Base-by-base conservation (phyloP, 202 grass and related monocot genomes). In the Dendrocalamus latiflorus region DNA sequence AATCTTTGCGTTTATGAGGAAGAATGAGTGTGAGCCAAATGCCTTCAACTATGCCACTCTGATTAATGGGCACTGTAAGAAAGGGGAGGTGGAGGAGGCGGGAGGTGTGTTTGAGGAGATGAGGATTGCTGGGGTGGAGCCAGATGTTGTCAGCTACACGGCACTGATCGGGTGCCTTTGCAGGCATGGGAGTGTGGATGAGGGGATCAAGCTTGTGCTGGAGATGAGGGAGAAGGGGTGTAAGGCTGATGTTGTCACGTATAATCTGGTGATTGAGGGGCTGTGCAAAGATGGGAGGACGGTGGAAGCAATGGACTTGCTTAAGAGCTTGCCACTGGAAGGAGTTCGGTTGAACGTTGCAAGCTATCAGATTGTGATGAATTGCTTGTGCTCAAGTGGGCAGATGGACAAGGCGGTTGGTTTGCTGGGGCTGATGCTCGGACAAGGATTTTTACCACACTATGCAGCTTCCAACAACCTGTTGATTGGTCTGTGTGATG, bases 291-390 rank as follows among this genome's bases (percentile, higher is more conserved):
- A 86, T 78, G 85, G 77, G 45, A 76, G 89, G 74, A 76, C 53
- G 3, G 49, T 5, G 18, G 95, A 95, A 79, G 95, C 87, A 1
- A 81, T 94, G 88, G 72, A 56, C 64, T 65, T 93, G 77, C 86
- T 95, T 6, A 74, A 86, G 73, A 90, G 69, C 7, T 82, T 95
- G 79, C 90, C 89, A 6, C 6, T 63, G 54, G 88, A 90, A 68
- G 90, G 90, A 78, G 87, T 91, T 54, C 67, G 70, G 53, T 61
- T 93, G 42, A 98, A 91, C 21, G 80, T 88, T 0, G 90, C 85
- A 17, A 98, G 92, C 86, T 86, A 98, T 77, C 79, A 92, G 84
- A 98, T 98, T 53, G 80, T 93, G 33, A 74, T 98, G 80, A 98
- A 98, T 68, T 88, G 72, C 60, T 65, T 98, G 41, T 93, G 72